Percentiles rank a stretch among this genome's conserved stretches.
Evolutionary conservation across 2,329 filamentous ascomycete genomes (phyloP).

Genomic region (Dothideomycetes sp.): DNA sequence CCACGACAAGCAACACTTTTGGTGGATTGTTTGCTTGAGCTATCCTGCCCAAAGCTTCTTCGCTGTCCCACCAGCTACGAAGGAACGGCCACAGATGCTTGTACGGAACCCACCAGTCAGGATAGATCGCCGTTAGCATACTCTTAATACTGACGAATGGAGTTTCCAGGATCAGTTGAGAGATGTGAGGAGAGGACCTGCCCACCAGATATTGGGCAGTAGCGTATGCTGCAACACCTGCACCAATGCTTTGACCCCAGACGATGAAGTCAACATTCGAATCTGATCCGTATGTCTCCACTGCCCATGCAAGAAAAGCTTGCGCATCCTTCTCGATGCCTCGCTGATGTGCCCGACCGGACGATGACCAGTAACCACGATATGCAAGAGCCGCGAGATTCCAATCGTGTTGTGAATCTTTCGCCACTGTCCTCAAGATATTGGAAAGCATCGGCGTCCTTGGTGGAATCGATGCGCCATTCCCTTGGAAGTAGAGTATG

Average conservation of each 20-base stretch:
- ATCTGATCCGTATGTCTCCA: conserved; percentile 28
- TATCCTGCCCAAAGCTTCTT: conserved; percentile 32
- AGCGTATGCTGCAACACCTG: conserved; percentile 59
- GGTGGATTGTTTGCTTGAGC: conserved; percentile 19
- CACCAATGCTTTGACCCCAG: conserved; percentile 72
- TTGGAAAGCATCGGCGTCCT: conserved; percentile 39
- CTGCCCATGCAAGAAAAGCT: conserved; percentile 56
- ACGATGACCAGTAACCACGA: conserved; percentile 70
- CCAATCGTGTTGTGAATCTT: conserved; percentile 20
- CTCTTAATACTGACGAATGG: conserved; percentile 62
- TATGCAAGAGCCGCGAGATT: conserved; percentile 46
- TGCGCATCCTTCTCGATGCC: conserved; percentile 62
- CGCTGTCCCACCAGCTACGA: conserved; percentile 49
- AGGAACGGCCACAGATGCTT: conserved; percentile 65
- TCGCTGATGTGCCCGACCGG: conserved; percentile 58
- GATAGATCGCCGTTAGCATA: conserved; percentile 65
- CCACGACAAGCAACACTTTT: conserved; percentile 46
- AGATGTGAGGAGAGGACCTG: conserved; percentile 24
- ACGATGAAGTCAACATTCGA: conserved; percentile 42
- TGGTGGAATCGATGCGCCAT: conserved; percentile 38
- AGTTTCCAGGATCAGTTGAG: conserved; percentile 60
- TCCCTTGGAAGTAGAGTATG: conserved; percentile 43
- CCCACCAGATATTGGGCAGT: conserved; percentile 38
- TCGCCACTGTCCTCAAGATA: conserved; percentile 27
- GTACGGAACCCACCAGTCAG: conserved; percentile 72